These are phyloP conservation scores for Lagenidium giganteum DNA, from an alignment of 352 stramenopile genomes.

Conservation along the genomic window DNA sequence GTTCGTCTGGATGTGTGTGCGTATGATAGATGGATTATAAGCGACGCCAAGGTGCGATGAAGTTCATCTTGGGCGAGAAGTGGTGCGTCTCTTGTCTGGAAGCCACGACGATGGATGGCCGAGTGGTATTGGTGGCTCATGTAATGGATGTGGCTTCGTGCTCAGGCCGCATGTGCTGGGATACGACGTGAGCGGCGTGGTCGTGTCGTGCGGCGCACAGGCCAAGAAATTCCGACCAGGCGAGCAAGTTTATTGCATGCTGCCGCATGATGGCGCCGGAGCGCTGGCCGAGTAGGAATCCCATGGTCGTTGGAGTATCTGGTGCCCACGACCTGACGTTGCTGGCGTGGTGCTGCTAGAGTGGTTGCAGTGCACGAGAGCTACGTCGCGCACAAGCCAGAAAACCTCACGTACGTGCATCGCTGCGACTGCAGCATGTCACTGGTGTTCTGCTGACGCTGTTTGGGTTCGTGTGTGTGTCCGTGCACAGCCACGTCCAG, in stretches of 20 bases:
- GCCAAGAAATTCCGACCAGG: conserved; percentile 53
- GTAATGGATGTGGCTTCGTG: not conserved
- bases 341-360: conserved; percentile 15
- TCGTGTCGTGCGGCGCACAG: conserved; percentile 40
- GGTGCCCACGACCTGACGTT: not conserved
- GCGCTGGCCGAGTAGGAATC: conserved; percentile 58
- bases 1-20: not conserved
- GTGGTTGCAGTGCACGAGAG: conserved; percentile 42
- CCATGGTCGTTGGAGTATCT: not conserved
- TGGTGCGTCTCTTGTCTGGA: conserved; percentile 24
- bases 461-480: not conserved
- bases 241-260: conserved; percentile 71
- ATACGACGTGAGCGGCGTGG: conserved; percentile 67
- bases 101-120: no score
- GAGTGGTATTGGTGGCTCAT: no score
- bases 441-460: no score
- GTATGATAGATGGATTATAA: conserved; percentile 82
- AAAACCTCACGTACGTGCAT: conserved; percentile 41
- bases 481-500: conserved; percentile 40
- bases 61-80: conserved; percentile 42
- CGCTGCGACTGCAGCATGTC: no score
- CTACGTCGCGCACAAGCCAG: conserved; percentile 65
- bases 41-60: conserved; percentile 61
- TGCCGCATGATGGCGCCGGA: conserved; percentile 58
- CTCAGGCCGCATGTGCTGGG: conserved; percentile 62